Evolutionary conservation across 176 grass and related monocot species (phyloP), one percentile per base, ranked within the genome.

Genomic region (Poa pratensis): DNA sequence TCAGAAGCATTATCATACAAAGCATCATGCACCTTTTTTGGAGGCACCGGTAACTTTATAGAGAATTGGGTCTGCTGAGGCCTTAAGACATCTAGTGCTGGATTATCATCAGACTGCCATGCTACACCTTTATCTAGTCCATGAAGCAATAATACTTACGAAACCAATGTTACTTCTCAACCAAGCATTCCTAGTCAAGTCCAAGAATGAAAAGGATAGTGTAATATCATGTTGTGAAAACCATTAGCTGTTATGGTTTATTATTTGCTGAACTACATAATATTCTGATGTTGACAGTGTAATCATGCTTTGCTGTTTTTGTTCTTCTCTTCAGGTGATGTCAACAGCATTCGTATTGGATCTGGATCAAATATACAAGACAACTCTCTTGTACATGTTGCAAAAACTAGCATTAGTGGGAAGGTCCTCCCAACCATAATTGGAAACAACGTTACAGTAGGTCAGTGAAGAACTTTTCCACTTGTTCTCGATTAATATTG

Each of bases 301-400:
- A 80, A 73, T 12, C 15, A 59, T 67, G 12, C 1, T 79, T 83
- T 79, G 6, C 11, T 69, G 3, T 17, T 82, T 58, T 40, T 65
- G 5, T 83, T 79, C 35, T 75, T 8, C 6, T 87, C 68, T 93
- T 84, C 88, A 98, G 96, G 96, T 90, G 96, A 98, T 85, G 96
- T 95, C n/a, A 98, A 95, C 88, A 92, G 93, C 77, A 93, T 98
- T 80, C 88, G 60, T 77, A 80, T 98, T 78, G 96, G 96, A 65
- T 94, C 91, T 87, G 96, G 96, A 70, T 90, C 96, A 67, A 98
- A 98, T 77, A 98, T 98, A 85, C 96, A 98, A 80, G 96, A 98
- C 83, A 98, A 98, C 86, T 85, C 96, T 43, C 89, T 98, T 40
- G 91, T 98, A 69, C 96, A 98, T 82, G 96, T 98, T 58, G 78